phyloP scores from a whole-genome alignment of 805 yeast species.

The Naumovozyma baii region DNA sequence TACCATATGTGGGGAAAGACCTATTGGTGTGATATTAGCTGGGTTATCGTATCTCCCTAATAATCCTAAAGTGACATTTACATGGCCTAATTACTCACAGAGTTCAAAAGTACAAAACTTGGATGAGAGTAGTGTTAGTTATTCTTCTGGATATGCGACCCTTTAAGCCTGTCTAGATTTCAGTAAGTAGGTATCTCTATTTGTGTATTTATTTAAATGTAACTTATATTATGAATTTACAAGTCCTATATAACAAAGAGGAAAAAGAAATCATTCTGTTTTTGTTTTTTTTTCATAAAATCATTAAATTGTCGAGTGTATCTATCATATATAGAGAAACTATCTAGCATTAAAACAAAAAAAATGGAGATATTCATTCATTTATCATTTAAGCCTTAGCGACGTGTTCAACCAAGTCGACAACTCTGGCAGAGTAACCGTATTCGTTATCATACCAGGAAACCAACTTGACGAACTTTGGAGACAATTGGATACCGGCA shows the following conservation, averaged over 20 bases:
- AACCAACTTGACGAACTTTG: conserved; percentile 60
- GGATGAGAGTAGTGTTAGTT: conserved; percentile 78
- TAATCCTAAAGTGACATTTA: conserved; percentile 28
- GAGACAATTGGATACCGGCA: conserved; percentile 63
- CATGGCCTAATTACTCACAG: conserved; percentile 77
- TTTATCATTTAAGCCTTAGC: conserved; percentile 25
- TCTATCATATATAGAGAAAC: background rate
- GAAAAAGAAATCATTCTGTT: too few species aligned
- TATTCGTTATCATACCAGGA: conserved; percentile 70
- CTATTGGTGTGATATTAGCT: conserved; percentile 55
- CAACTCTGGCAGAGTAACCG: conserved; percentile 71
- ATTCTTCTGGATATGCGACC: conserved; percentile 65
- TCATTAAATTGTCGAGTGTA: background rate
- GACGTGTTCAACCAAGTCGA: conserved; percentile 58
- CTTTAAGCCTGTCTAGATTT: too few species aligned
- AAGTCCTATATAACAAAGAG: too few species aligned
- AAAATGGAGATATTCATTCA: background rate
- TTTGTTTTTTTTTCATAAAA: background rate
- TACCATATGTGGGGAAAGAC: conserved; percentile 89
- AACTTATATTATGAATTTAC: too few species aligned
- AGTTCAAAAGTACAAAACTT: conserved; percentile 43
- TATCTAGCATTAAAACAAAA: background rate
- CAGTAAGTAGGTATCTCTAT: too few species aligned
- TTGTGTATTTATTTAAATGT: too few species aligned
- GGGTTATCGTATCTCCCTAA: conserved; percentile 29